Conservation (phyloP, 345 rosid genomes). For the Moricandia moricandioides region DNA sequence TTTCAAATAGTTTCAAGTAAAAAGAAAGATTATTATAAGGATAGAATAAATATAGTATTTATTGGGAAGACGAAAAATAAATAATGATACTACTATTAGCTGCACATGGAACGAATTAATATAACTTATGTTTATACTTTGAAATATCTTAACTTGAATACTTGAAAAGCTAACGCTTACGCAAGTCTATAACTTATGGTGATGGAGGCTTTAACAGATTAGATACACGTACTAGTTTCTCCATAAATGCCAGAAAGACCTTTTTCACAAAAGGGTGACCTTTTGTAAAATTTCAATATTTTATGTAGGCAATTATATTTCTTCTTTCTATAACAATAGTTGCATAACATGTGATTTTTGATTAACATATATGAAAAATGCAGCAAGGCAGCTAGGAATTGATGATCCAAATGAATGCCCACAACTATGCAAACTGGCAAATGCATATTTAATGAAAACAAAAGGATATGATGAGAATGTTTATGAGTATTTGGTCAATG, state of each 20-base stretch:
- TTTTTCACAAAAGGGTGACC: background rate
- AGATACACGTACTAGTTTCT: background rate
- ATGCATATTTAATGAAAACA: slow-evolving; percentile 52
- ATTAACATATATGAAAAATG: background rate
- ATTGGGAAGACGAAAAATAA: background rate
- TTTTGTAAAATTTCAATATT: background rate
- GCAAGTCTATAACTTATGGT: background rate
- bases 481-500: slow-evolving; percentile 49
- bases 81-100: background rate
- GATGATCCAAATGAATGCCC: slow-evolving; percentile 66
- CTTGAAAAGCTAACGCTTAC: background rate
- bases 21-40: background rate
- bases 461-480: slow-evolving; percentile 59
- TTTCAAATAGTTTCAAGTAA: background rate
- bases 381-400: slow-evolving; percentile 87
- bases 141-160: background rate
- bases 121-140: background rate
- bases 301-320: background rate
- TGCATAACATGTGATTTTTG: background rate
- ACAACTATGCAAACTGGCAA: slow-evolving; percentile 61
- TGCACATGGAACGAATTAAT: background rate
- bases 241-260: background rate
- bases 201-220: background rate
- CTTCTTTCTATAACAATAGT: background rate
- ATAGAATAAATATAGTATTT: background rate